Evolutionary conservation across 371 early-diverging fungal species (phyloP).

Genomic region (Choanephora cucurbitarum): DNA sequence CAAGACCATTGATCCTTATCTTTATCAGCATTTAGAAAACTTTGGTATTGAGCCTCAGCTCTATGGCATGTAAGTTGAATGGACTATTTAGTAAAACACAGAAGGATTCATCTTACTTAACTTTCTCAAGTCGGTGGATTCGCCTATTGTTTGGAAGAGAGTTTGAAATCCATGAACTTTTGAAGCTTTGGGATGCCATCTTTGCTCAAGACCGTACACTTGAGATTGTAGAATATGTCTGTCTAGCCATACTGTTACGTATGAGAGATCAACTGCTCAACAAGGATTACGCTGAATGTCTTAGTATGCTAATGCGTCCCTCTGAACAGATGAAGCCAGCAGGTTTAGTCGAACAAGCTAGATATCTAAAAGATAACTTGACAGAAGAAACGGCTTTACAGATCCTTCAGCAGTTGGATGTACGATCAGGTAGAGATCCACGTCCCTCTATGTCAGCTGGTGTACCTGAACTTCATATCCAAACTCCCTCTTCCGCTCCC

Average conservation of each 20-base stretch:
- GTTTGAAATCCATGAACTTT: constrained; percentile 70
- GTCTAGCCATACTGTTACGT: constrained; percentile 71
- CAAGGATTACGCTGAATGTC: constrained; percentile 74
- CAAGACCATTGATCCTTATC: constrained; percentile 64
- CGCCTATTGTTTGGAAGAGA: constrained; percentile 92
- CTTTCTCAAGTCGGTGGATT: constrained; percentile 83
- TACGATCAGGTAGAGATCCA: constrained; percentile 53
- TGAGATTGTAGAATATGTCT: constrained; percentile 80
- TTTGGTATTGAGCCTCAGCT: constrained; percentile 91
- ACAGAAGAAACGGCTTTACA: constrained; percentile 54
- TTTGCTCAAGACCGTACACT: constrained; percentile 78
- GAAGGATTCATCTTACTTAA: neutral
- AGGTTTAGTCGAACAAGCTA: constrained; percentile 67
- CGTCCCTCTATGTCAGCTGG: constrained; percentile 37
- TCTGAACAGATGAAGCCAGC: constrained; percentile 62
- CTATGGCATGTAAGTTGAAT: constrained; percentile 76
- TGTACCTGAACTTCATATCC: constrained; percentile 5
- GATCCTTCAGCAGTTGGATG: constrained; percentile 62
- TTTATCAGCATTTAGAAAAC: constrained; percentile 68
- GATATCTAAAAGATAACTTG: constrained; percentile 56
- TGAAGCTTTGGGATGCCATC: constrained; percentile 89
- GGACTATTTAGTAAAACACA: neutral
- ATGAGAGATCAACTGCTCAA: constrained; percentile 76
- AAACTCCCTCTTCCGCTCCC: neutral
- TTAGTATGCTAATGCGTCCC: constrained; percentile 79